Evolutionary conservation across 140 eudicot species (phyloP), one percentile per base, ranked within the genome.

Genomic region (Cichorium intybus): DNA sequence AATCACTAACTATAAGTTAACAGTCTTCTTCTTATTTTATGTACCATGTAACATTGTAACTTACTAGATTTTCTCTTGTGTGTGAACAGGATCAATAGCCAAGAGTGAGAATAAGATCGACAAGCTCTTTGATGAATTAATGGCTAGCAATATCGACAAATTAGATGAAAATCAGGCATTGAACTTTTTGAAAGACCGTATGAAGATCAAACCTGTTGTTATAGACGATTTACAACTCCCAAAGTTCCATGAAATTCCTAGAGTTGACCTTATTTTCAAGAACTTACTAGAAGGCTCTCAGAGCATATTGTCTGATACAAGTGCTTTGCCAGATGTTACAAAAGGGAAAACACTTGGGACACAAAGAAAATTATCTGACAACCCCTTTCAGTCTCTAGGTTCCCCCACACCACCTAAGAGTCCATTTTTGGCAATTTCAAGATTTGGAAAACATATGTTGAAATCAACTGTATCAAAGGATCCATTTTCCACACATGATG

Each of bases 361-460:
- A 57, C 71, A 47, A 35, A 75, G 55, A 54, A 51, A 41, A 9
- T 65, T 56, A 51, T 51, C 56, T 35, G 77, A 58, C 41, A 77
- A 74, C 31, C 69, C 66, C 10, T 62, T 49, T n/a, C 57, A 21
- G 46, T 34, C 74, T 70, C 35, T 62, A 64, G 63, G 79, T 49
- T 91, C 98, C 8, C 87, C 95, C 27, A 77, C 88, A 34, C 84
- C 81, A 28, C 80, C 84, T 9, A 83, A 29, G 70, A 92, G 82
- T 69, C 95, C 87, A 31, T 77, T 87, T 56, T 81, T 77, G 62
- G 82, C 93, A 39, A 31, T 88, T 34, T 79, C 86, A 24, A 35
- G 62, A 41, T 64, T 92, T 49, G 84, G 83, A 55, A 88, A 76
- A 72, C 72, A 54, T 27, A 55, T 81, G 51, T 56, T 69, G 33